Base-by-base conservation (phyloP, 2,329 filamentous ascomycete genomes). In the Hypoxylon sp. region DNA sequence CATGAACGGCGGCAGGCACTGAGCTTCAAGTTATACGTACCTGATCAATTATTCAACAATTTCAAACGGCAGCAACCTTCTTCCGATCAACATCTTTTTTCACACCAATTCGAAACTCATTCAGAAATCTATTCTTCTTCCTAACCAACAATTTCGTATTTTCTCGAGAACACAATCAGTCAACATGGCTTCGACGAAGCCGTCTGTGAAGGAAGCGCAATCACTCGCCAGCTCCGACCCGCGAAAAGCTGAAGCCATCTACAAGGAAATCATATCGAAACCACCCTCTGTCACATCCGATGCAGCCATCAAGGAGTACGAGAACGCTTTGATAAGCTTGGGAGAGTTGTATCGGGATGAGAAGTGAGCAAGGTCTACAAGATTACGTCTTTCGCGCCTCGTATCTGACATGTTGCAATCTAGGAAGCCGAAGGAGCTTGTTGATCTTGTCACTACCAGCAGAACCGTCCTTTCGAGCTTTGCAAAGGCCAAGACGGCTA, bases 401-500 rank as follows among this genome's bases (percentile, higher is more conserved):
- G 13, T 53, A 60, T 50, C 69, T 74, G 46, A 75, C 59, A 50
- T 41, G n/a, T 31, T 44, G 17, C 44, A n/a, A 29, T 49, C 66
- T 57, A 91, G 88, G 75, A 90, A 89, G 71, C 79, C 87, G 64
- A 80, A 94, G 69, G 90, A 96, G 67, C 85, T 99, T 54, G 90
- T 95, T 57, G 87, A 91, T 66, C 82, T 99, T 61, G 88, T 99
- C 66, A 92, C 88, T 69, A 90, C 90, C 72, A 96, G 91, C 73
- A 86, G 93, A 69, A 89, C 89, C 61, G 89, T 94, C 32, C 86
- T 99, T 61, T 97, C 93, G 51, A 94, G 90, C 59, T 97, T 99
- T 73, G 94, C 94, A 61, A 97, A 97, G 80, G 94, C 95, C 57
- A 99, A 99, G 84, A 97, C 94, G 21, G 90, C 94, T 48, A 99